A percentile compares a stretch with the other conserved stretches of the same genome.
These are phyloP conservation scores for Albifimbria verrucaria DNA, from an alignment of 2,329 filamentous ascomycete species.

Conservation along the genomic window DNA sequence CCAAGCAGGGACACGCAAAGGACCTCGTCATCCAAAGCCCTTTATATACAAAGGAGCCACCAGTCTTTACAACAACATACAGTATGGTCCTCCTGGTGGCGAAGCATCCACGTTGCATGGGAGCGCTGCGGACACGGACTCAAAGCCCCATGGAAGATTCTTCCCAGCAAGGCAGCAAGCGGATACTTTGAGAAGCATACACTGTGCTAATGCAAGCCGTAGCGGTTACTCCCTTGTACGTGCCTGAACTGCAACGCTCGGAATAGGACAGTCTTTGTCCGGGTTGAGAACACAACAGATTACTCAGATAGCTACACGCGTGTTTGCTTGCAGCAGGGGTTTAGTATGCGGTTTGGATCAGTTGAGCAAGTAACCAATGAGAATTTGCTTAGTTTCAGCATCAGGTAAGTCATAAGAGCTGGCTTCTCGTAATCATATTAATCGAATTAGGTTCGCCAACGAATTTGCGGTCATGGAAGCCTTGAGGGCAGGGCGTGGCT, in stretches of 20 bases:
- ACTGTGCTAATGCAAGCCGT: no score
- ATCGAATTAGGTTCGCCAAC: conserved; percentile 18
- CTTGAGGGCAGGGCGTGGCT: conserved; percentile 15
- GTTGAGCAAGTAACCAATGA: conserved; percentile 23
- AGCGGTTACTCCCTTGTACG: conserved; percentile 23
- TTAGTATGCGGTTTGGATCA: conserved; percentile 22
- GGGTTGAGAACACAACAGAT: conserved; percentile 9
- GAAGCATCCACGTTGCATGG: no score
- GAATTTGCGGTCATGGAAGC: conserved; percentile 23
- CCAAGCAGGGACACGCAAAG: background rate
- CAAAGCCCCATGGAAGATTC: no score
- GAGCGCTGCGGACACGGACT: no score
- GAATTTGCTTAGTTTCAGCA: background rate
- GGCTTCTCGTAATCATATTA: background rate
- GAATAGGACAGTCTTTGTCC: conserved; percentile 29
- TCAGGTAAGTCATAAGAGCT: background rate
- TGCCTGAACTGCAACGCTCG: conserved; percentile 24
- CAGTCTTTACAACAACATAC: no score
- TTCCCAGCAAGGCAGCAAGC: no score
- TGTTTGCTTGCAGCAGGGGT: conserved; percentile 24
- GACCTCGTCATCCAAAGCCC: background rate
- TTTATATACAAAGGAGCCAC: background rate
- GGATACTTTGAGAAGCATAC: no score
- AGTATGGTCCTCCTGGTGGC: no score
- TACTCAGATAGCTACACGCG: background rate